These are phyloP conservation scores for Triticum monococcum DNA, from an alignment of 176 grass and related monocot species.

Conservation along the genomic window DNA sequence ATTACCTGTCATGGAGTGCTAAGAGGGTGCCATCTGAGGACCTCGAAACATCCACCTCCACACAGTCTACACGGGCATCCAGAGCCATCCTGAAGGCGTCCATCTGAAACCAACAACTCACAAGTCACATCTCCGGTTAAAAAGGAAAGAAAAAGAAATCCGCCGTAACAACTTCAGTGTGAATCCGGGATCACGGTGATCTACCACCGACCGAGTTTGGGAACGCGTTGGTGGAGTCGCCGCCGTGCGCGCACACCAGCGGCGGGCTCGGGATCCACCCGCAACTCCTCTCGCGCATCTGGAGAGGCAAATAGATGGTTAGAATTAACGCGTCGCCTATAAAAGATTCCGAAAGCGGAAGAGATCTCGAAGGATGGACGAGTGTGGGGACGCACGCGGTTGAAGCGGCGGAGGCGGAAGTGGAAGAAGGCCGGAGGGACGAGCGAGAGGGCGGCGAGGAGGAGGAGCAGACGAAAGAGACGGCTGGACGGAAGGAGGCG, in stretches of 20 bases:
- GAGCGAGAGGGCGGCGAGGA: constrained; percentile 65
- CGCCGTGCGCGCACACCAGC: constrained; percentile 79
- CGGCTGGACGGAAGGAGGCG: constrained; percentile 52
- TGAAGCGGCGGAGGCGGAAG: constrained; percentile 77
- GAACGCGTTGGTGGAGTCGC: constrained; percentile 69
- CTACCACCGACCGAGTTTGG: constrained; percentile 50
- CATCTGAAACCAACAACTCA: constrained; percentile 48
- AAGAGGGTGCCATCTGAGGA: constrained; percentile 70
- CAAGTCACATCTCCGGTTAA: background rate
- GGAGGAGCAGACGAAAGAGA: constrained; percentile 57
- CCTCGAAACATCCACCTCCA: constrained; percentile 86
- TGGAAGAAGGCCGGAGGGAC: constrained; percentile 72
- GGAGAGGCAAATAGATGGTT: background rate
- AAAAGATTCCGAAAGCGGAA: background rate
- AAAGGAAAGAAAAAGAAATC: background rate
- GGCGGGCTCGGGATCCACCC: constrained; percentile 72
- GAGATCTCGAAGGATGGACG: background rate
- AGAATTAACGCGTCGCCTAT: background rate
- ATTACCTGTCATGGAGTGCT: constrained; percentile 82
- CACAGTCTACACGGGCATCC: constrained; percentile 66
- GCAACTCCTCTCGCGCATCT: constrained; percentile 77
- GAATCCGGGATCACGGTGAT: background rate
- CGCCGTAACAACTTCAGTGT: background rate
- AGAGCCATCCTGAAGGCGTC: constrained; percentile 71
- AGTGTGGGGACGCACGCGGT: constrained; percentile 40